Evolutionary conservation across 2,329 filamentous ascomycete species (phyloP), one percentile per base, ranked within the genome.

Genomic region (Sarocladium kiliense): DNA sequence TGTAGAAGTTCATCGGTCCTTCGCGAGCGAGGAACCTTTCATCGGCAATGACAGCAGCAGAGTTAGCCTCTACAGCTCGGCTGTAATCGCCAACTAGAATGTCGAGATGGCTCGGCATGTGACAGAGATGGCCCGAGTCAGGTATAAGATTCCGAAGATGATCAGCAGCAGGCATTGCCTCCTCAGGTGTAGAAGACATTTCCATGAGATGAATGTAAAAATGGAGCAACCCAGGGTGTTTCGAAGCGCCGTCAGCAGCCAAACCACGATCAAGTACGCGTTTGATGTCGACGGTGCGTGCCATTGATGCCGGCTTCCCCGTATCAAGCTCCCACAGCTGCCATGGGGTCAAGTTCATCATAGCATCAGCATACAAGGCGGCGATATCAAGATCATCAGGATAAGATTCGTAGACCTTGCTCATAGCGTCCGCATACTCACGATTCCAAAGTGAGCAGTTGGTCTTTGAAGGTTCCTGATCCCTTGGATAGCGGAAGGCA

Each of bases 41-140:
- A 64, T 93, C 88, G 1, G 86, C 87, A 0, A 70, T 63, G 49
- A 88, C 84, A 10, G 88, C 88, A 21, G 79, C 77, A 2, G 78
- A 73, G 65, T 92, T 92, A 3, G 85, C 85, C 1, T 74, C 72
- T 53, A 91, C 84, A 3, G 86, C 86, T 9, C 76, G 75, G 27
- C 78, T 73, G 64, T 91, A 92, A 62, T 91, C 82, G 12, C 89
- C 89, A 26, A 85, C 80, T 0, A 91, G 77, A 11, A 89, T 80
- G 65, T 92, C 88, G 34, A 92, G 74, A 66, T 93, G 89, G 0
- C 84, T 84, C 0, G 88, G 88, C 89, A 93, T 92, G 63, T 91
- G 87, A 39, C 84, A 76, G 0, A 89, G 71, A 66, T 91, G 88
- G 1, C 87, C 87, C 0, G 82, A 77, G 64, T 90, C 86, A 0